Evolutionary conservation across 1,139 yeast species (phyloP), one percentile per base, ranked within the genome.

Genomic region (Suhomyces bolitotheri): DNA sequence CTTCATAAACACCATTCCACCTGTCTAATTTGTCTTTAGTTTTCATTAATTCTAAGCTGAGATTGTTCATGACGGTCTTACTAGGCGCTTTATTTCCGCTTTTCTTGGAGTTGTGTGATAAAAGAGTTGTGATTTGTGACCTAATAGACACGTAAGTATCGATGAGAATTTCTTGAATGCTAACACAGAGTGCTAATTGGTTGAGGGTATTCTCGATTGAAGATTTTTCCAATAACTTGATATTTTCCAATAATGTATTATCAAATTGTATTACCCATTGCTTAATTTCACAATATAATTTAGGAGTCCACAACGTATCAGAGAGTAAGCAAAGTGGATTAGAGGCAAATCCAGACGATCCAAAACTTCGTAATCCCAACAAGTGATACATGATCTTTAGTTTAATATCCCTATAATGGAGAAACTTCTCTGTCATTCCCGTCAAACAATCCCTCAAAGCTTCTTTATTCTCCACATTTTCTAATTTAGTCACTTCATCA

Each of bases 161-260:
- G 0, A 80, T 68, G 19, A 83, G 53, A 0, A 82, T 46, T 47
- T 86, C 96, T 44, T 68, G 71, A 0, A 82, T 51, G 0, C 69
- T 53, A 1, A 64, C 53, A 2, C 60, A 43, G 7, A 61, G 42
- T 2, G 47, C 41, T 16, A 48, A 29, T 9, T 34, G 34, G 8
- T 25, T 22, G 12, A 34, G 16, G 8, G 13, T 19, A 7, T 21
- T 24, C 7, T 21, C 23, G 8, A 11, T 27, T 20, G 34, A 22
- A 12, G n/a, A 14, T 5, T 30, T 13, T 4, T 16, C 22, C 5
- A 16, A 5, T 3, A 34, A 12, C 17, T 37, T 43, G 25, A 47
- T 34, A 4, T 25, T 23, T 4, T 41, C 45, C 20, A 47, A 39
- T 7, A 59, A 33, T 14, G 36, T 40, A 4, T 38, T 30, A 31